These are phyloP conservation scores for Diaporthe helianthi DNA, from an alignment of 2,329 filamentous ascomycete genomes.

Conservation along the genomic window DNA sequence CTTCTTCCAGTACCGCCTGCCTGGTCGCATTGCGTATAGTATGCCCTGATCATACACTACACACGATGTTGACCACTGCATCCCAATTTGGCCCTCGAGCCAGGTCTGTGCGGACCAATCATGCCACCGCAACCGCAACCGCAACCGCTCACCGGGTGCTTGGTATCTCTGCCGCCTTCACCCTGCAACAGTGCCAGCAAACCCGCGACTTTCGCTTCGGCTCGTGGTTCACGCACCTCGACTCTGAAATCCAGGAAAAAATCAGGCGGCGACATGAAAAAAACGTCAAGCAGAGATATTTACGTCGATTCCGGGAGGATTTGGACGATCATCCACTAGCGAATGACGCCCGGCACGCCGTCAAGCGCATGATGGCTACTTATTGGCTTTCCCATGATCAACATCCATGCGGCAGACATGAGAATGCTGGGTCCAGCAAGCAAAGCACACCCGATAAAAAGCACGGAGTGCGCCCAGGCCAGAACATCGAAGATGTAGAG, in stretches of 20 bases:
- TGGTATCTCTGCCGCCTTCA: conserved; percentile 35
- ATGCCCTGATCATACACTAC: conserved; percentile 1
- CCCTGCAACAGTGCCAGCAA: conserved; percentile 46
- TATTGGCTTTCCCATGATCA: conserved; percentile 46
- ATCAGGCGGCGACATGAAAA: conserved; percentile 54
- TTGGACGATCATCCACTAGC: conserved; percentile 52
- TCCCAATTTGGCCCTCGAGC: conserved; percentile 42
- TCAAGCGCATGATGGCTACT: conserved; percentile 52
- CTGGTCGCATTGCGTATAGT: neutral
- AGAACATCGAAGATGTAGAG: conserved; percentile 54
- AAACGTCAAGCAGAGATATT: conserved; percentile 52
- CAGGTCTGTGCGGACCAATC: conserved; percentile 38
- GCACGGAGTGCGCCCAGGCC: conserved; percentile 47
- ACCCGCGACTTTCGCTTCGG: conserved; percentile 57
- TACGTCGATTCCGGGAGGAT: conserved; percentile 49
- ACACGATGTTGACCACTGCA: conserved; percentile 45
- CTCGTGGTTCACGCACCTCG: conserved; percentile 52
- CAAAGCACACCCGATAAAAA: conserved; percentile 47
- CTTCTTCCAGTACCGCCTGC: neutral
- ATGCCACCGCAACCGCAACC: conserved; percentile 32
- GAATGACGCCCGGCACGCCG: conserved; percentile 45
- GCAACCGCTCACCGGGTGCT: conserved; percentile 28
- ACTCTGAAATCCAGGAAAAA: conserved; percentile 51
- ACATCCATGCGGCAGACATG: conserved; percentile 44
- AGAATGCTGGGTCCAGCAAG: conserved; percentile 44